These are phyloP conservation scores for Prunus yedoensis DNA, from an alignment of 331 rosid genomes.

Conservation along the genomic window DNA sequence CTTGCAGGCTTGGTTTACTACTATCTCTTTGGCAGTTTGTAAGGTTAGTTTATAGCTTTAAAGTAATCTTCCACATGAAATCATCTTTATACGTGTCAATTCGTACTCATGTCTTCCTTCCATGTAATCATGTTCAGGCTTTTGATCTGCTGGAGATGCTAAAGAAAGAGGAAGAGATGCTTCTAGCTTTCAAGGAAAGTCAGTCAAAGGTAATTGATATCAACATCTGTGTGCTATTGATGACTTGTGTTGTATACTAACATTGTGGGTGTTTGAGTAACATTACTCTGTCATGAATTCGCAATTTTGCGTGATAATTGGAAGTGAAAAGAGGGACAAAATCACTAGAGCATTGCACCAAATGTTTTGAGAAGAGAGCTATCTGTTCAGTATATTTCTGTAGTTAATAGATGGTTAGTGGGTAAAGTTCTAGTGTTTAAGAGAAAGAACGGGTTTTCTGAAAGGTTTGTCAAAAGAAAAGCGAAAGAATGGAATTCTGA, in stretches of 20 bases:
- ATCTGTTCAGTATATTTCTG: background rate
- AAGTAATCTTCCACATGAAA: slow-evolving; percentile 2
- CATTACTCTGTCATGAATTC: background rate
- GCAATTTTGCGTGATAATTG: background rate
- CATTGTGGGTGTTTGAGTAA: background rate
- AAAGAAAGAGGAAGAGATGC: slow-evolving; percentile 89
- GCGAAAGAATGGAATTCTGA: background rate
- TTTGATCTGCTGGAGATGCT: slow-evolving; percentile 82
- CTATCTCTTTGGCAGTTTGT: slow-evolving; percentile 77
- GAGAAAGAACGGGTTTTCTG: background rate
- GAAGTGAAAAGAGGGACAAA: background rate
- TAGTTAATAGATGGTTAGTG: background rate
- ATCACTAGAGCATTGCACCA: background rate
- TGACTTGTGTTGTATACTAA: background rate
- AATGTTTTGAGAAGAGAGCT: background rate
- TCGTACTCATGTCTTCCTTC: slow-evolving; percentile 26
- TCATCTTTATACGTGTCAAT: slow-evolving; percentile 5
- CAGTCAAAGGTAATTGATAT: slow-evolving; percentile 58
- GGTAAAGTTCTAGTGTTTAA: no score
- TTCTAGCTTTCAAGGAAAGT: slow-evolving; percentile 68
- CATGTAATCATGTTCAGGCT: slow-evolving; percentile 48
- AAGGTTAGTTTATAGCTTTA: slow-evolving; percentile 58
- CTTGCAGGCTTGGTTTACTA: slow-evolving; percentile 84
- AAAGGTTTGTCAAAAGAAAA: background rate
- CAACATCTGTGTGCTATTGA: slow-evolving; percentile 2